Conservation (phyloP, 495 filamentous ascomycete species). For the Glutinoglossum americanum region DNA sequence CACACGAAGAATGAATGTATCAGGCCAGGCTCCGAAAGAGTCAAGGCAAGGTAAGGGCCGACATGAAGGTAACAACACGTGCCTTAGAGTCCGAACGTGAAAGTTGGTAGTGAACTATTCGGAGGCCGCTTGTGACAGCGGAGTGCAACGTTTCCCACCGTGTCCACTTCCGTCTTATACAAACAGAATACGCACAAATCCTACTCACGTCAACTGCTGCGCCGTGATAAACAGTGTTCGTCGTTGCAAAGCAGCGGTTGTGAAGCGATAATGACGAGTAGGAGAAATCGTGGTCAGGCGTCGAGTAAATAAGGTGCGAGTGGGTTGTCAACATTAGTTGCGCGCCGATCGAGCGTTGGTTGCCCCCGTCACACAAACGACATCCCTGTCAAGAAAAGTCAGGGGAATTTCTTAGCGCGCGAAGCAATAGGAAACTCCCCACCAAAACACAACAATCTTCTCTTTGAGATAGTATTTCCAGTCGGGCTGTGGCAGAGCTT, state of each 20-base stretch:
- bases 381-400: background rate
- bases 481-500: background rate
- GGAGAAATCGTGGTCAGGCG: background rate
- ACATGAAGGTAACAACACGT: background rate
- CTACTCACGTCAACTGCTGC: background rate
- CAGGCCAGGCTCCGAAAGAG: background rate
- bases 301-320: background rate
- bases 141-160: background rate
- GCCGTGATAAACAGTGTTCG: background rate
- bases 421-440: background rate
- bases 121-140: background rate
- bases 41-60: background rate
- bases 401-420: slow-evolving; percentile 1
- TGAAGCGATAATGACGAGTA: background rate
- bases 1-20: background rate
- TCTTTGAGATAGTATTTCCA: background rate
- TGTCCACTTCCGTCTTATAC: background rate
- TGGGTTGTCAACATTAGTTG: background rate
- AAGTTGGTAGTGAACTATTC: background rate
- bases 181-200: background rate
- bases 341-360: background rate
- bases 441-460: slow-evolving; percentile 3
- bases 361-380: background rate
- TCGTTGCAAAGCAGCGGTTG: background rate
- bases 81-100: background rate